Evolutionary conservation across 805 yeast genomes (phyloP), one percentile per base, ranked within the genome.

Genomic region (Saturnispora hagleri): DNA sequence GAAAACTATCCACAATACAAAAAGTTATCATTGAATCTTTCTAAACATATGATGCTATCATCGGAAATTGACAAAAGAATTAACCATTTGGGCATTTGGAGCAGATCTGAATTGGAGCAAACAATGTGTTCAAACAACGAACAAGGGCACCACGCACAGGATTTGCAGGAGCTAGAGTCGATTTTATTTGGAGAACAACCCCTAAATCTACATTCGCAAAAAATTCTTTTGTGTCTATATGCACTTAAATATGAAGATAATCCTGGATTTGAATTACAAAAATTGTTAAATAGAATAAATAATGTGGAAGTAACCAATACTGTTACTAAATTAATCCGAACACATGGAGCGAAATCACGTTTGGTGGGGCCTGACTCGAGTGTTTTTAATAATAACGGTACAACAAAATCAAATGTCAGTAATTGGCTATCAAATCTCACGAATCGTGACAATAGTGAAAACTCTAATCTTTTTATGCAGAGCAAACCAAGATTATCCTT

Each of bases 1-100:
- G 96, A 90, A 53, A 88, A 88, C 56, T 89, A 86, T 61, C 99
- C 99, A 1, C 99, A 93, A 64, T 90, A 87, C 65, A 84, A 89
- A 58, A 89, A 86, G 62, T 72, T 91, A 34, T 86, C 95, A 10
- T 82, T 88, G 34, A 91, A 90, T 64, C 89, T 93, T 10, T 79
- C 95, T 31, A 93, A 91, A 62, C 99, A 93, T 67, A 89, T 93
- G 77, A 80, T 95, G 20, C 74, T 93, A 22, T 90, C 91, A 7
- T 79, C 91, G 24, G 97, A 91, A 62, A 76, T 93, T 51, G 95
- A 89, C 61, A 79, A 83, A 53, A 77, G 78, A 54, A 86, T 93
- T 41, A 80, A 82, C 33, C 61, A 67, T 20, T 72, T 74, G 51
- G 74, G 86, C 56, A 71, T 91, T 49, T 86, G 97, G 85, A 88